Evolutionary conservation across 1,284 basidiomycete genomes (phyloP).

Genomic region (Pterula multifida): DNA sequence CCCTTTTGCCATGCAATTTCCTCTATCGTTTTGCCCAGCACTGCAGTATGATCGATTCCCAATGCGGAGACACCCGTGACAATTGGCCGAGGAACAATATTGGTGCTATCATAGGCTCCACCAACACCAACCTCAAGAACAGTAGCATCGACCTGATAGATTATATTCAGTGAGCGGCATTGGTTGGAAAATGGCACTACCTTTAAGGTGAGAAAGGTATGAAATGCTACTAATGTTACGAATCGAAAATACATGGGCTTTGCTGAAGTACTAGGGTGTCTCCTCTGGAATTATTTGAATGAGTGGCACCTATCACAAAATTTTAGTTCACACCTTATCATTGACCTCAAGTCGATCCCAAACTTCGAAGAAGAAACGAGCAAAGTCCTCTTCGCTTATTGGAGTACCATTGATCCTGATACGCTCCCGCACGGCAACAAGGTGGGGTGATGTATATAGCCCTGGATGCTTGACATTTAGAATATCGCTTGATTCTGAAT

Average conservation of each 20-base stretch:
- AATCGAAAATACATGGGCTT: constrained; percentile 95
- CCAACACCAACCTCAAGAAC: constrained; percentile 97
- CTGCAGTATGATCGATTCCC: constrained; percentile 87
- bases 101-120: constrained; percentile 92
- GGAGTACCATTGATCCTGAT: constrained; percentile 91
- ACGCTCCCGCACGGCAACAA: constrained; percentile 91
- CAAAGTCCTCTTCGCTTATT: constrained; percentile 79
- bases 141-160: constrained; percentile 51
- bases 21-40: constrained; percentile 82
- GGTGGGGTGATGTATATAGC: constrained; percentile 94
- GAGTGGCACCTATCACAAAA: constrained; percentile 3
- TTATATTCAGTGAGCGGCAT: constrained; percentile 14
- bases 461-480: constrained; percentile 32
- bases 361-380: constrained; percentile 91
- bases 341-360: constrained; percentile 85
- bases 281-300: constrained; percentile 26
- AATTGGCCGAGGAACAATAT: constrained; percentile 84
- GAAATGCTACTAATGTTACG: constrained; percentile 86
- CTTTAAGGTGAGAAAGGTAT: constrained; percentile 73
- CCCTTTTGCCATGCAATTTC: constrained; percentile 96
- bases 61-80: constrained; percentile 86
- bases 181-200: constrained; percentile 20
- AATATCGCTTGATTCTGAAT: neutral
- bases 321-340: constrained; percentile 30
- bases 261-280: constrained; percentile 43